Conservation (phyloP, 1,284 basidiomycete species). For the Omphalotus olearius region DNA sequence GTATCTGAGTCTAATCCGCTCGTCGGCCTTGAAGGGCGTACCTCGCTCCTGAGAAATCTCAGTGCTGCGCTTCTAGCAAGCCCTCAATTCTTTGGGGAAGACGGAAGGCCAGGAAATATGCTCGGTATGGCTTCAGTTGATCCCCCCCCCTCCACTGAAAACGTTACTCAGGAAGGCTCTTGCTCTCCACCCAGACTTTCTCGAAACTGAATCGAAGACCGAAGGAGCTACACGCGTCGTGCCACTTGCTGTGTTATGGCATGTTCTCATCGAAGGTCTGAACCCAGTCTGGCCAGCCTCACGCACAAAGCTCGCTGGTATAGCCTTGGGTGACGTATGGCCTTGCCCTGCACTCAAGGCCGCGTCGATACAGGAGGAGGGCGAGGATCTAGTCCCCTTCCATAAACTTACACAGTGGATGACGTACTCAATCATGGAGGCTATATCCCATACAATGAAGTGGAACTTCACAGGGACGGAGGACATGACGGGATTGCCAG, state of each 20-base stretch:
- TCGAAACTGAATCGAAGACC: conserved; percentile 49
- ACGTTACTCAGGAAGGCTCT: not conserved
- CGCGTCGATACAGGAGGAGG: conserved; percentile 33
- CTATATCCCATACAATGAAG: conserved; percentile 69
- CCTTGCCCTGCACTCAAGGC: conserved; percentile 53
- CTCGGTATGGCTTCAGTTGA: conserved; percentile 50
- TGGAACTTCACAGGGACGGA: conserved; percentile 79
- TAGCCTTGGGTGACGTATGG: conserved; percentile 89
- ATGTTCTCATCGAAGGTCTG: conserved; percentile 78
- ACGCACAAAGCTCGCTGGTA: conserved; percentile 59
- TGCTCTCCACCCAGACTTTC: conserved; percentile 52
- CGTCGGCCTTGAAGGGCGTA: conserved; percentile 86
- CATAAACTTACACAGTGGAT: conserved; percentile 96
- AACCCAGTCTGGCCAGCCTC: conserved; percentile 88
- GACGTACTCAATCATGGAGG: conserved; percentile 84
- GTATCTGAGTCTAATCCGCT: conserved; percentile 79
- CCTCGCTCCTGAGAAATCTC: conserved; percentile 72
- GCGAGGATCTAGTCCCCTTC: conserved; percentile 82
- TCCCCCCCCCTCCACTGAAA: not conserved
- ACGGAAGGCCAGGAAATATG: conserved; percentile 78
- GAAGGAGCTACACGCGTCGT: conserved; percentile 40
- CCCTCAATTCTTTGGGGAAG: conserved; percentile 65
- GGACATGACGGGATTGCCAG: conserved; percentile 80
- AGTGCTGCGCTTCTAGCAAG: conserved; percentile 63
- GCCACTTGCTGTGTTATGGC: conserved; percentile 75